Evolutionary conservation across 306 rosid species (phyloP).

Genomic region (Hippophae rhamnoides): DNA sequence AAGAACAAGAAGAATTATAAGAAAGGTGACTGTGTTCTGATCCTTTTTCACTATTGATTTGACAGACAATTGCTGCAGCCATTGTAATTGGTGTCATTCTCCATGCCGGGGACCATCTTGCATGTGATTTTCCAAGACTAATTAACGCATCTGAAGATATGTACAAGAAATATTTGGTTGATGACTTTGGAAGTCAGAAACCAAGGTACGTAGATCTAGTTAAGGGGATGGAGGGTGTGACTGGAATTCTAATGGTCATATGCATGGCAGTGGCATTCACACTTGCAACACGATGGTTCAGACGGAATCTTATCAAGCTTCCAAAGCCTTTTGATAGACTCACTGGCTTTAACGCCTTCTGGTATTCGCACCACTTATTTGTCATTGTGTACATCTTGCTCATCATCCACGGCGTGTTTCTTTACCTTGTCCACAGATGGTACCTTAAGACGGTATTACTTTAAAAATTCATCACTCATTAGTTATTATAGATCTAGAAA

Average conservation of each 20-base stretch:
- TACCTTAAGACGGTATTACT: conserved; percentile 63
- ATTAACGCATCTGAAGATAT: conserved; percentile 17
- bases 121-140: conserved; percentile 88
- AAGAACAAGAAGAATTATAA: too few species aligned
- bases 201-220: conserved; percentile 52
- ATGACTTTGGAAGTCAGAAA: conserved; percentile 50
- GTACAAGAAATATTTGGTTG: conserved; percentile 25
- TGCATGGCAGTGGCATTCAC: conserved; percentile 79
- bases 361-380: conserved; percentile 98
- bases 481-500: too few species aligned
- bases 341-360: conserved; percentile 93
- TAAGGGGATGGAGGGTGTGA: conserved; percentile 68
- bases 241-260: conserved; percentile 80
- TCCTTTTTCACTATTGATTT: too few species aligned
- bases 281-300: conserved; percentile 87
- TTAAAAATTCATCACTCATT: neutral
- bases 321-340: conserved; percentile 87
- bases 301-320: conserved; percentile 74
- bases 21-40: too few species aligned
- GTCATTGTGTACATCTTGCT: conserved; percentile 82
- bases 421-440: conserved; percentile 67
- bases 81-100: conserved; percentile 79
- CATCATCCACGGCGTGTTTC: conserved; percentile 59
- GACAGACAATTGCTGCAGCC: conserved; percentile 81
- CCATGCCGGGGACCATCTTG: conserved; percentile 86